These are phyloP conservation scores for Pythium periplocum DNA, from an alignment of 352 stramenopile genomes.

Conservation along the genomic window DNA sequence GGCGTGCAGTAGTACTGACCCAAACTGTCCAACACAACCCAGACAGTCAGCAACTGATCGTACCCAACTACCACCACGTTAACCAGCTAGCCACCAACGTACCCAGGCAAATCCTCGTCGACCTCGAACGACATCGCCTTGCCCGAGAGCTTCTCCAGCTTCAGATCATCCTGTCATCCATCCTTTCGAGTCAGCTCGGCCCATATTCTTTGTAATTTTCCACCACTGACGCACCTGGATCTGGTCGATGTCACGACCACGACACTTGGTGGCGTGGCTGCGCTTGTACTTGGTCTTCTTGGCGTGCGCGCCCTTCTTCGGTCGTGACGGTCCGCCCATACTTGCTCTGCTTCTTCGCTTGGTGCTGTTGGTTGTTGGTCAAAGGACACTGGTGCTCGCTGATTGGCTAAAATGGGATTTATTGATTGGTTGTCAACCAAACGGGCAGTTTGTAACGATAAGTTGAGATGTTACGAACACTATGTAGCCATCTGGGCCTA, in stretches of 20 bases:
- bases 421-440: conserved; percentile 19
- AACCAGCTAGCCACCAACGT: conserved; percentile 5
- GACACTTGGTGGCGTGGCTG: conserved; percentile 75
- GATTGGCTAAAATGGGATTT: conserved; percentile 18
- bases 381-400: conserved; percentile 6
- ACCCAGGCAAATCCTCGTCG: conserved; percentile 83
- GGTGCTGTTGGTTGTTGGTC: conserved; percentile 22
- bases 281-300: conserved; percentile 89
- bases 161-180: conserved; percentile 56
- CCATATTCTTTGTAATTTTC: too few relatives aligned
- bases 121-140: conserved; percentile 64
- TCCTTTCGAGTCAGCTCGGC: background rate
- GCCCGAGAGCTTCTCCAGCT: conserved; percentile 48
- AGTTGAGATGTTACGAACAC: conserved; percentile 12
- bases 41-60: too few relatives aligned
- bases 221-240: conserved; percentile 48
- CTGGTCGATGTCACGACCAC: conserved; percentile 78
- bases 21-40: conserved; percentile 28
- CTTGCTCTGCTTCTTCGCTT: conserved; percentile 1
- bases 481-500: conserved; percentile 29
- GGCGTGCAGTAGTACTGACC: conserved; percentile 87
- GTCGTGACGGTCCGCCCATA: conserved; percentile 39
- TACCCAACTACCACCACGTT: too few relatives aligned
- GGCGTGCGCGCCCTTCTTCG: conserved; percentile 61
- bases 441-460: conserved; percentile 13